These are phyloP conservation scores for Turnera subulata DNA, from an alignment of 345 rosid species.

Conservation along the genomic window DNA sequence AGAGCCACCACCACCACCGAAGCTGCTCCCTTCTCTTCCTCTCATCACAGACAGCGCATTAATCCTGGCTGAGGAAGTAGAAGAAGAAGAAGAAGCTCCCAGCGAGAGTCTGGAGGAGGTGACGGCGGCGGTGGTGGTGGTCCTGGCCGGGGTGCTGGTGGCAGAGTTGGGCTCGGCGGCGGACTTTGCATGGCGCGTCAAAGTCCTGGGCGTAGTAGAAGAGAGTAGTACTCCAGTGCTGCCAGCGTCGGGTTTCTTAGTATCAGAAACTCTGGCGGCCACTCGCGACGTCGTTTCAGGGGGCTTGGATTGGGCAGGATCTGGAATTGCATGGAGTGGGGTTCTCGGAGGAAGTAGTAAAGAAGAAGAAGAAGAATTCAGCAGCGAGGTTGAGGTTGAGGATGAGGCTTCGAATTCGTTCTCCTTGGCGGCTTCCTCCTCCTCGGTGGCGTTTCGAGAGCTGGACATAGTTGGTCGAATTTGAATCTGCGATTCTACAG, in stretches of 20 bases:
- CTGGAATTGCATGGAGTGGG: slow-evolving; percentile 69
- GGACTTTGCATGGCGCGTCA: slow-evolving; percentile 42
- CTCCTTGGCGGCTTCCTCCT: slow-evolving; percentile 51
- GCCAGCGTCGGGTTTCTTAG: slow-evolving; percentile 18
- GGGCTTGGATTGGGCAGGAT: slow-evolving; percentile 57
- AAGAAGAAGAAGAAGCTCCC: slow-evolving; percentile 25
- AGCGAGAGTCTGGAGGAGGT: slow-evolving; percentile 54
- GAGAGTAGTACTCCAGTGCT: too few relatives aligned
- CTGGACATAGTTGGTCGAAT: slow-evolving; percentile 34
- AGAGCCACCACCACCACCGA: too few relatives aligned
- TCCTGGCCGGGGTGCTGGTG: slow-evolving; percentile 72
- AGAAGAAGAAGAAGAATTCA: too few relatives aligned
- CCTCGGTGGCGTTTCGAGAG: slow-evolving; percentile 20
- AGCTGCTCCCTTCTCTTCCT: slow-evolving; percentile 46
- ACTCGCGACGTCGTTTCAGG: slow-evolving; percentile 28
- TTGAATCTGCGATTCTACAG: slow-evolving; percentile 13
- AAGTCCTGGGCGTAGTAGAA: slow-evolving; percentile 41
- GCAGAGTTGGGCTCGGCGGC: slow-evolving; percentile 61
- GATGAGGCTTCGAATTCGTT: slow-evolving; percentile 48
- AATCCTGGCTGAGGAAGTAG: slow-evolving; percentile 21
- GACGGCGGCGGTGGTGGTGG: too few relatives aligned
- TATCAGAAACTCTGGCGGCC: slow-evolving; percentile 18
- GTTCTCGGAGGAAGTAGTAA: slow-evolving; percentile 74
- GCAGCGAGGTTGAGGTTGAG: too few relatives aligned
- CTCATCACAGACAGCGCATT: slow-evolving; percentile 26